phyloP scores from a whole-genome alignment of 2,329 filamentous ascomycete genomes.

The Volutella citrinella region DNA sequence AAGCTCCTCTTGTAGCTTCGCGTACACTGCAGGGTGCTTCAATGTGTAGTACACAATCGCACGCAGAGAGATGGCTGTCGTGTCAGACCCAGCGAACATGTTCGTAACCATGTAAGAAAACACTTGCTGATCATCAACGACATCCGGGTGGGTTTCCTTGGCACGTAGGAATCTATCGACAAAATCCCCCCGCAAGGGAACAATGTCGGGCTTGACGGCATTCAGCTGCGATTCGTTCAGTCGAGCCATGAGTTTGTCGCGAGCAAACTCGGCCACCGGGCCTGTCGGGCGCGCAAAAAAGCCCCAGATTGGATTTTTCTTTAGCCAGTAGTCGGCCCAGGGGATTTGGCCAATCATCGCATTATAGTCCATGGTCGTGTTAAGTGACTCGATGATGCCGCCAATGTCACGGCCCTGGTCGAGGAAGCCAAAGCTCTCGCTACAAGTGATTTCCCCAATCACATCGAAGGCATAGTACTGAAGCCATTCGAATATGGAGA shows the following conservation, averaged over 20 bases:
- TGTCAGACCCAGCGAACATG: conserved; percentile 31
- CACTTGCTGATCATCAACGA: conserved; percentile 16
- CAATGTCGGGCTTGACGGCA: too few relatives aligned
- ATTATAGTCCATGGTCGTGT: too few relatives aligned
- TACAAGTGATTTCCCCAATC: conserved; percentile 12
- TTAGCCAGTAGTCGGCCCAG: too few relatives aligned
- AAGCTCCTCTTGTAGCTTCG: neutral
- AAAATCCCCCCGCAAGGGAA: too few relatives aligned
- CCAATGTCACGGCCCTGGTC: conserved; percentile 14
- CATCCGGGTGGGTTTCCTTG: conserved; percentile 5
- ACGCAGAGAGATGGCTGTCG: conserved; percentile 30
- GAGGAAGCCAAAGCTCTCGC: conserved; percentile 13
- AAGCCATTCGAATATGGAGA: too few relatives aligned
- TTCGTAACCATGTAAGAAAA: conserved; percentile 28
- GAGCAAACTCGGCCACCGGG: too few relatives aligned
- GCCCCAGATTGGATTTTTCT: too few relatives aligned
- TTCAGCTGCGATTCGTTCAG: too few relatives aligned
- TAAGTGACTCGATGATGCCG: conserved; percentile 12
- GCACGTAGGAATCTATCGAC: conserved; percentile 10
- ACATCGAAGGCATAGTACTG: conserved; percentile 21
- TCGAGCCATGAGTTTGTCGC: too few relatives aligned
- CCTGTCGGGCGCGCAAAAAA: too few relatives aligned
- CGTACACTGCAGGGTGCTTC: conserved; percentile 23
- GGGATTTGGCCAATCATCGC: too few relatives aligned
- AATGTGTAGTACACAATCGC: conserved; percentile 34